Conservation (phyloP, 1,284 basidiomycete species). For the Cryptococcus hybrid region DNA sequence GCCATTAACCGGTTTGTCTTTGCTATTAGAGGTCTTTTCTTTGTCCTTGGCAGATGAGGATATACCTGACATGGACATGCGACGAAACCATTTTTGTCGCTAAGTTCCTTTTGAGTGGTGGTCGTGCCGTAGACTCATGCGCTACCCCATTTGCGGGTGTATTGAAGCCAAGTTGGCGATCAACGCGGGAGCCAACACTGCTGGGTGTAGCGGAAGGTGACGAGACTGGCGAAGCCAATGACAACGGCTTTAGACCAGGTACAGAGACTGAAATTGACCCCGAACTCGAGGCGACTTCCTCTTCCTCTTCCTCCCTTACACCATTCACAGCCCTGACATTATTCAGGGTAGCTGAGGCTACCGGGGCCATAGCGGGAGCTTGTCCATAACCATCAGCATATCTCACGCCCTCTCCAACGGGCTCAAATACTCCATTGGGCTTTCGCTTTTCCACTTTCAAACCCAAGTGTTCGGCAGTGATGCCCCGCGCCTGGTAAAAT, state of each 20-base stretch:
- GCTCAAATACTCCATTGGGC: conserved; percentile 1
- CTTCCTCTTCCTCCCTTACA: neutral
- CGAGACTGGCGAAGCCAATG: neutral
- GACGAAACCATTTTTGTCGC: too few relatives aligned
- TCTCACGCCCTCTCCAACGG: neutral
- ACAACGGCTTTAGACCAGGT: neutral
- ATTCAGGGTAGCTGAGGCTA: neutral
- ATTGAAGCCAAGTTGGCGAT: conserved; percentile 11
- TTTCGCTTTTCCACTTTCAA: conserved; percentile 20
- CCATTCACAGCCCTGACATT: neutral
- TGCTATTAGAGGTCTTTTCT: too few relatives aligned
- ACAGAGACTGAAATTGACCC: neutral
- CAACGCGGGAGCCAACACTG: neutral
- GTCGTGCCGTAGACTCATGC: too few relatives aligned
- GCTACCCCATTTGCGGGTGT: neutral
- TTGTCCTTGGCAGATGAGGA: too few relatives aligned
- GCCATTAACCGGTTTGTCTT: too few relatives aligned
- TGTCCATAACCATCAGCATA: neutral
- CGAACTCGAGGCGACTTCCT: too few relatives aligned
- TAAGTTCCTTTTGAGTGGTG: too few relatives aligned
- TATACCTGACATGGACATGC: too few relatives aligned
- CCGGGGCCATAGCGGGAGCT: too few relatives aligned
- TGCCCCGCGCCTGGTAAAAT: conserved; percentile 92
- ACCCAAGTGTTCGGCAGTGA: conserved; percentile 69
- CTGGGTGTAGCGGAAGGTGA: neutral